Base-by-base conservation (phyloP, 371 early-diverging fungal genomes). In the Catenaria anguillulae region DNA sequence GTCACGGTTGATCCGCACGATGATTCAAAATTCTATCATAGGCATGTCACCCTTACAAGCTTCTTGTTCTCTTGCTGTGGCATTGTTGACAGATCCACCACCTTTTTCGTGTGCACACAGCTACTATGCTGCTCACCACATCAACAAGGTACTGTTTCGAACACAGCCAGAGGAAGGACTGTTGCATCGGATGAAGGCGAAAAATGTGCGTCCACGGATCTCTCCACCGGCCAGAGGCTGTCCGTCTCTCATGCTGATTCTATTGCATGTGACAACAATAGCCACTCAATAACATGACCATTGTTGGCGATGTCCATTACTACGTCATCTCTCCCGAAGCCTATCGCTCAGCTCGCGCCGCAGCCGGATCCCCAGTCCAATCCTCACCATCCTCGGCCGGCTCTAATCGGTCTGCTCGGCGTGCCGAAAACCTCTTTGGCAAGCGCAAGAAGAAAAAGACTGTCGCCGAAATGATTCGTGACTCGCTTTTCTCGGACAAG, bases 161-260 rank as follows among this genome's bases (percentile, higher is more conserved):
- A 86, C 85, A 5, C 86, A 87, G 66, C 83, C 82, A 3, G 80
- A 81, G 21, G 79, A 82, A 55, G 81, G 84, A 0, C 69, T 85
- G 24, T 66, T 85, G 63, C 86, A 89, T 62, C 71, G 90, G 59
- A 88, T 90, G 89, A 82, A 81, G 66, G 88, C 89, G 8, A 81
- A 83, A 65, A 90, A 90, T 68, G 84, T 84, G 70, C 68, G 75
- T 67, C 46, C 29, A 12, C 4, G 37, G 2, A 26, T 60, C n/a
- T n/a, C n/a, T n/a, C n/a, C n/a, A n/a, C n/a, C n/a, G n/a, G n/a
- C n/a, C n/a, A n/a, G n/a, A n/a, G n/a, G n/a, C n/a, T n/a, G n/a
- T n/a, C n/a, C n/a, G n/a, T n/a, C n/a, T n/a, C 40, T 10, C 40
- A 10, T 40, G 40, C 5, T 43, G 15, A 15, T 43, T 64, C 19